Evolutionary conservation across 1,284 basidiomycete species (phyloP), one percentile per base, ranked within the genome.

Genomic region (Sphaerobolus stellatus): DNA sequence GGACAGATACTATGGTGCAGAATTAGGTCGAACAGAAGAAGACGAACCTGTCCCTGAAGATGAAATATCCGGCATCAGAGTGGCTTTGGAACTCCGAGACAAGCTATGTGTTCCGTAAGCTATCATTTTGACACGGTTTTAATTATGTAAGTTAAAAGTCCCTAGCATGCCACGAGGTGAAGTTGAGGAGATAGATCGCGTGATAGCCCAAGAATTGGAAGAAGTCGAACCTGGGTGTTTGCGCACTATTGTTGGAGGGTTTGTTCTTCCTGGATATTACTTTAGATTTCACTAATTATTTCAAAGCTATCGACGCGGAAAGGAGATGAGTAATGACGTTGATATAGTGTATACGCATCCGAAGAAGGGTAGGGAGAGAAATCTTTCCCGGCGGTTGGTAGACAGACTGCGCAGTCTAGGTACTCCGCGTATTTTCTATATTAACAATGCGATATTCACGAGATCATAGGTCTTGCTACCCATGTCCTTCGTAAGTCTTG

Each of bases 301-400:
- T 5, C 25, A 41, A 48, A 90, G 90, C 3, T 89, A 90, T 67
- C 78, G 91, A 38, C 72, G 91, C 52, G 90, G 90, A 5, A 92
- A 92, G 66, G 63, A 65, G 0, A 68, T 79, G 53, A 87, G 84
- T 64, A 89, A 85, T 59, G 90, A 92, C 63, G 81, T 90, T 24
- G 90, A 93, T 62, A 85, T 93, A 53, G 77, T 93, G 5, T 84
- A 91, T 61, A 87, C 84, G 22, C 87, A 90, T 64, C 72, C 78
- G 0, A 75, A 84, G 33, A 65, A 66, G 6, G 68, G 71, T 6
- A 72, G 76, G 34, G 71, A 81, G 3, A 78, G 75, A 56, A 78
- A 74, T 3, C 68, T 88, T 2, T 78, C 80, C 59, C 71, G 74
- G 52, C 73, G 64, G 48, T 66, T 88, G 2, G 73, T 86, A 7